Base-by-base conservation (phyloP, 805 yeast species). In the Pichia nanzhaoensis region DNA sequence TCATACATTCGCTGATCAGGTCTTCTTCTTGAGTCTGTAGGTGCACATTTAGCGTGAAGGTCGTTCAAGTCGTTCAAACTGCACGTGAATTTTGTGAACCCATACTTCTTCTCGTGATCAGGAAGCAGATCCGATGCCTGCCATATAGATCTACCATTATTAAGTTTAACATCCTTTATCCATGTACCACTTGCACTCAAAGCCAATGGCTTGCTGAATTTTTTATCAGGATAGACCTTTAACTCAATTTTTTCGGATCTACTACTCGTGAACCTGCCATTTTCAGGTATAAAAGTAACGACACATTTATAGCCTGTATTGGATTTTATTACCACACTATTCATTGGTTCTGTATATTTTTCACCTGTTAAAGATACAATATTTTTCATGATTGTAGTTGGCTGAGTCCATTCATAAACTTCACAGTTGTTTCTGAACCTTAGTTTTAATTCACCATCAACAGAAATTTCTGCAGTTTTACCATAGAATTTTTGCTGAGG, bases 401-500 rank as follows among this genome's bases (percentile, higher is more conserved):
- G 97, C 52, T 82, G 90, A 18, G 70, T 60, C 91, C 95, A 93
- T 50, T 79, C 77, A 57, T 80, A 85, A n/a, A 68, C 68, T 55
- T 86, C 95, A 1, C 87, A 89, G 0, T 82, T 72, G 2, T 68
- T 55, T 21, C 36, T 21, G 37, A 82, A 68, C 2, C 70, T 69
- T 33, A 93, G 67, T 37, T 71, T 74, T 4, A 84, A 68, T 13
- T 69, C 69, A 33, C 99, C 99, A 37, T 74, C 78, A 52, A 87
- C 86, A 39, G 76, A 75, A 46, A 93, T 67, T 60, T 93, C 98
- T 7, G 86, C 80, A 22, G 90, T 81, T 65, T 91, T 93, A 41
- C 98, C 97, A 95, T 97, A 91, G 56, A 87, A 86, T 61, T 89
- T 88, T 56, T 90, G 96, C 19, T 75, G 75, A 0, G 96, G 95